These are phyloP conservation scores for Fusarium denticulatum DNA, from an alignment of 2,329 filamentous ascomycete genomes.

Conservation along the genomic window DNA sequence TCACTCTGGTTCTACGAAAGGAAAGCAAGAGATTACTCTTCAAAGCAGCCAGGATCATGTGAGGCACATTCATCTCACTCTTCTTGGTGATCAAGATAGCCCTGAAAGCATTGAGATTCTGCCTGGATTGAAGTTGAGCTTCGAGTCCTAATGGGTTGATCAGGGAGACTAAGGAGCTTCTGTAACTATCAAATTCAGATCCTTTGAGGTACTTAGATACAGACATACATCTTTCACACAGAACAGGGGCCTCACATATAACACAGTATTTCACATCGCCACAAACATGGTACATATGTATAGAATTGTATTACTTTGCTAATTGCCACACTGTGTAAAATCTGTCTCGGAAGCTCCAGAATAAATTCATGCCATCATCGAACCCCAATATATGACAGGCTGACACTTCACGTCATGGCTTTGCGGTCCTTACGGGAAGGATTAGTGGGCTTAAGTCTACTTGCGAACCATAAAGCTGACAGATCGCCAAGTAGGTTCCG, in stretches of 20 bases:
- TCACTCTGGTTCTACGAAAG: slow-evolving; percentile 6
- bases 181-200: rapidly evolving
- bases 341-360: rapidly evolving
- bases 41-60: not conserved
- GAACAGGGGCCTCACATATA: not conserved
- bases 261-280: no score
- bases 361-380: not conserved
- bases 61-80: not conserved
- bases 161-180: rapidly evolving
- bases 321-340: rapidly evolving
- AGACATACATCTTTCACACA: rapidly evolving
- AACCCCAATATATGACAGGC: not conserved
- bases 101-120: slow-evolving; percentile 7
- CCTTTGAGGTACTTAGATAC: not conserved
- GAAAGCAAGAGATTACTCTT: not conserved
- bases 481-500: rapidly evolving
- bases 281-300: not conserved
- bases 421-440: rapidly evolving
- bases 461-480: rapidly evolving
- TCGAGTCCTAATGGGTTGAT: not conserved
- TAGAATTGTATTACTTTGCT: not conserved
- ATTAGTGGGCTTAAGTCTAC: not conserved
- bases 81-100: not conserved
- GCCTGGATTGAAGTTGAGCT: slow-evolving; percentile 1
- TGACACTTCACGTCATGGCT: not conserved